Percentiles rank a stretch among this genome's conserved stretches.
Conservation (phyloP, 306 rosid genomes). For the Fagus crenata region DNA sequence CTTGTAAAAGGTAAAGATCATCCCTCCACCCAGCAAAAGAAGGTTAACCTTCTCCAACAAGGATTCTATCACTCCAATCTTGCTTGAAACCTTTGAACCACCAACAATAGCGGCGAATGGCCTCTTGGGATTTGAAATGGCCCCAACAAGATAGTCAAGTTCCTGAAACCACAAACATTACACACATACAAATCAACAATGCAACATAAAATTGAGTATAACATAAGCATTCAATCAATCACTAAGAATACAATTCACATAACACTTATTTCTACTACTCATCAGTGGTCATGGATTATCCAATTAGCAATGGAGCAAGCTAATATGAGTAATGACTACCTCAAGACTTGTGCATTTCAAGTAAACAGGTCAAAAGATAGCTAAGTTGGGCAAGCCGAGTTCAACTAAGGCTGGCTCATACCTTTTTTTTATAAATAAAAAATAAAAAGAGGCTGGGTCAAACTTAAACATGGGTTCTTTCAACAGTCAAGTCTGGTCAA, state of each 20-base stretch:
- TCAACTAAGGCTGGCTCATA: neutral
- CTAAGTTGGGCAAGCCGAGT: neutral
- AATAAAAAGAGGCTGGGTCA: neutral
- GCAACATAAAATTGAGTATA: neutral
- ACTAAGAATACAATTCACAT: neutral
- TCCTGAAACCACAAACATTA: slow-evolving; percentile 53
- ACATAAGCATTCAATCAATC: neutral
- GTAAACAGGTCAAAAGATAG: neutral
- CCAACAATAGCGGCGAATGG: slow-evolving; percentile 98
- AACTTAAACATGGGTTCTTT: neutral
- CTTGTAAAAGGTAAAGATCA: slow-evolving; percentile 93
- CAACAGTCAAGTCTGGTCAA: neutral
- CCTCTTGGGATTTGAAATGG: slow-evolving; percentile 82
- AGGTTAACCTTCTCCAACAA: slow-evolving; percentile 74
- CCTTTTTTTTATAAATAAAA: too few species aligned
- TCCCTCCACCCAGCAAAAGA: slow-evolving; percentile 89
- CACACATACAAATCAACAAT: neutral
- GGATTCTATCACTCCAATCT: slow-evolving; percentile 93
- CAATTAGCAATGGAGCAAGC: neutral
- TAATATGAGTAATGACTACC: neutral
- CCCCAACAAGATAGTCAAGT: slow-evolving; percentile 91
- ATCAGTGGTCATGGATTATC: neutral
- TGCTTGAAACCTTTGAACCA: slow-evolving; percentile 89
- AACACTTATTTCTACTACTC: neutral
- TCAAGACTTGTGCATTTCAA: neutral